Evolutionary conservation across 2,329 filamentous ascomycete species (phyloP).

Genomic region (Aspergillus aculeatinus): DNA sequence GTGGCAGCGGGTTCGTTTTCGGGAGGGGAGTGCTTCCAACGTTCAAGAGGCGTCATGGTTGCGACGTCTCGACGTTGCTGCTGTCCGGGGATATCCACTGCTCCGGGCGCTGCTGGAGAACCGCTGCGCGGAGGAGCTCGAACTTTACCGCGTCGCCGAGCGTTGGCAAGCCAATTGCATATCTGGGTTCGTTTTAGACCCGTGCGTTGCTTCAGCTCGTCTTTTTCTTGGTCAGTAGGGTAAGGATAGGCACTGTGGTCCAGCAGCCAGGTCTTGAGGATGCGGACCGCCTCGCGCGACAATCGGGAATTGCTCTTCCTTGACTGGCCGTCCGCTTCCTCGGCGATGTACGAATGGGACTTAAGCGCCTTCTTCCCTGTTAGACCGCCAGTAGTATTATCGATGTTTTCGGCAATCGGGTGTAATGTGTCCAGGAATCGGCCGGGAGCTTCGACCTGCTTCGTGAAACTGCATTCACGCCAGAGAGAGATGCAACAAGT

Average conservation of each 20-base stretch:
- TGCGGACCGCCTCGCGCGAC: conserved; percentile 73
- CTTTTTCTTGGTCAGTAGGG: conserved; percentile 83
- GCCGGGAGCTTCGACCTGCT: conserved; percentile 39
- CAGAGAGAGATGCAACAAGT: conserved; percentile 50
- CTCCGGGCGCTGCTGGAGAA: conserved; percentile 68
- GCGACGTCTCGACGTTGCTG: conserved; percentile 48
- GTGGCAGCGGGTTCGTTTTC: conserved; percentile 67
- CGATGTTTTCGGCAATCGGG: conserved; percentile 44
- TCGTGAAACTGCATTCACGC: conserved; percentile 48
- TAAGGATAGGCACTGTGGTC: conserved; percentile 81
- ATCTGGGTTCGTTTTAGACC: conserved; percentile 82
- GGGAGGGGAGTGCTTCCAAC: conserved; percentile 68
- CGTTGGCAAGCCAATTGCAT: conserved; percentile 89
- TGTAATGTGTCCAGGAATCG: conserved; percentile 47
- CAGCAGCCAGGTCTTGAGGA: conserved; percentile 81
- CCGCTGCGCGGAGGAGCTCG: conserved; percentile 61
- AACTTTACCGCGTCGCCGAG: conserved; percentile 77
- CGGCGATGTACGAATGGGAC: conserved; percentile 40
- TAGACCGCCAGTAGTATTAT: conserved; percentile 38
- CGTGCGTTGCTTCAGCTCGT: conserved; percentile 72
- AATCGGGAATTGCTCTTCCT: conserved; percentile 74
- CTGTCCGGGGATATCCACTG: conserved; percentile 70
- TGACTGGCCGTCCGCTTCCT: conserved; percentile 39
- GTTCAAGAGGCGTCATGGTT: conserved; percentile 63
- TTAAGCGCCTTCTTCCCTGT: conserved; percentile 44